These are phyloP conservation scores for Aspergillus pseudonomiae DNA, from an alignment of 2,329 filamentous ascomycete species.

Conservation along the genomic window DNA sequence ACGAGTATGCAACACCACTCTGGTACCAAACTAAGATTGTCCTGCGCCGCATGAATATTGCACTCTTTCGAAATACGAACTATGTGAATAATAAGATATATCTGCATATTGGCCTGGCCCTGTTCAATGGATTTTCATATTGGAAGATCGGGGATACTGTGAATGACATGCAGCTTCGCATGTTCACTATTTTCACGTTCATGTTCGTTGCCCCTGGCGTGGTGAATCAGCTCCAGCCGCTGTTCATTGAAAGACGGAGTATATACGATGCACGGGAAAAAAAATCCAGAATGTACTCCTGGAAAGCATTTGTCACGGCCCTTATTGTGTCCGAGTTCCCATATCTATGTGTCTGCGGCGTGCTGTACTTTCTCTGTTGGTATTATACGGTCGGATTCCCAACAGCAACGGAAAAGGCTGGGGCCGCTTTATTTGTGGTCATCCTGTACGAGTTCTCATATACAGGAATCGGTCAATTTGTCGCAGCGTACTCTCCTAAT, in stretches of 20 bases:
- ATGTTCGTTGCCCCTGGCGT: conserved; percentile 55
- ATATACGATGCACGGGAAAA: conserved; percentile 70
- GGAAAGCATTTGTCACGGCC: conserved; percentile 72
- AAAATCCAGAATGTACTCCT: conserved; percentile 73
- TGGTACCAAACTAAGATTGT: conserved; percentile 66
- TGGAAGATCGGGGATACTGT: conserved; percentile 67
- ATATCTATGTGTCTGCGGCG: conserved; percentile 62
- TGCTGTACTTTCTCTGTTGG: conserved; percentile 72
- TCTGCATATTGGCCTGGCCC: conserved; percentile 55
- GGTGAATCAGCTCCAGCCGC: conserved; percentile 60
- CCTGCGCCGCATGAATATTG: conserved; percentile 66
- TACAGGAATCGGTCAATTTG: conserved; percentile 74
- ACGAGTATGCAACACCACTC: conserved; percentile 67
- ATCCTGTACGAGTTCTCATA: conserved; percentile 74
- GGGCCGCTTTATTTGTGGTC: conserved; percentile 67
- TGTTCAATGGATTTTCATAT: conserved; percentile 62
- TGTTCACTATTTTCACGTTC: conserved; percentile 70
- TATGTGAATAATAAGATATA: conserved; percentile 68
- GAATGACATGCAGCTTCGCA: conserved; percentile 69
- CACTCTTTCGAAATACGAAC: conserved; percentile 67
- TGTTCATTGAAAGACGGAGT: conserved; percentile 69
- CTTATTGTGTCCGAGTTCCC: conserved; percentile 73
- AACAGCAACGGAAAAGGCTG: conserved; percentile 37
- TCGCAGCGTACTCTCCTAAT: conserved; percentile 71
- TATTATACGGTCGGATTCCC: conserved; percentile 68